Evolutionary conservation across 2,329 filamentous ascomycete species (phyloP).

Genomic region (Epichloe hybrida): DNA sequence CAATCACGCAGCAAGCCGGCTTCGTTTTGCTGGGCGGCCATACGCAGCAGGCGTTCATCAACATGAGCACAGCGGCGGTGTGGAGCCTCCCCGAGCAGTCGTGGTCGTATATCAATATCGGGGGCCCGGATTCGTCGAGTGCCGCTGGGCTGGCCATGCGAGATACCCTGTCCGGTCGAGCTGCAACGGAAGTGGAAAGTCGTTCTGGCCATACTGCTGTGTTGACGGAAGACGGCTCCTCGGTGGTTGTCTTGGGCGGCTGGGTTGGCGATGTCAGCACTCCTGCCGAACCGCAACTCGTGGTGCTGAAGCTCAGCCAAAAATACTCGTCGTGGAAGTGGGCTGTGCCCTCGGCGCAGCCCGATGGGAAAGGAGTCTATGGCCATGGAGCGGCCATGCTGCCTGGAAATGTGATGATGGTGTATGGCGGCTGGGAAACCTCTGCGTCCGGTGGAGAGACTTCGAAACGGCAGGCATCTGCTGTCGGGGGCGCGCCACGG

Average conservation of each 20-base stretch:
- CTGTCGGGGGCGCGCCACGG: conserved; percentile 12
- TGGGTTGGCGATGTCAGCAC: conserved; percentile 77
- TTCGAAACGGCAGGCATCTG: conserved; percentile 20
- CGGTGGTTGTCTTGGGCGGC: conserved; percentile 71
- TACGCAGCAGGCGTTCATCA: conserved; percentile 71
- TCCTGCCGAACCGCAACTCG: conserved; percentile 70
- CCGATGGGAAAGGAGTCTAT: conserved; percentile 35
- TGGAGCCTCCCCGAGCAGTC: conserved; percentile 76
- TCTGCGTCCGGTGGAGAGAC: conserved; percentile 13
- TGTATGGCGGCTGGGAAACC: conserved; percentile 49
- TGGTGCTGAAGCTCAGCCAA: conserved; percentile 59
- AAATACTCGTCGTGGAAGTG: conserved; percentile 66
- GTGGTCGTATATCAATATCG: conserved; percentile 71
- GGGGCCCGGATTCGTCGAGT: conserved; percentile 21
- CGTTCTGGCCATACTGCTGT: conserved; percentile 83
- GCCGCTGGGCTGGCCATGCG: neutral
- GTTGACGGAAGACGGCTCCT: conserved; percentile 61
- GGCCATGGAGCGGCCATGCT: conserved; percentile 51
- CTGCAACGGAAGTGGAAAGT: conserved; percentile 47
- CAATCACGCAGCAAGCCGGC: conserved; percentile 57
- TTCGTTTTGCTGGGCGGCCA: conserved; percentile 80
- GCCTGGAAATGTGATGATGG: conserved; percentile 55
- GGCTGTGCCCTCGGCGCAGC: conserved; percentile 44
- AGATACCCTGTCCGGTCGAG: neutral
- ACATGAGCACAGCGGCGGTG: conserved; percentile 82